A percentile compares a stretch with the other conserved stretches of the same genome.
These are phyloP conservation scores for Rosa lucieae DNA, from an alignment of 306 rosid species.

Conservation along the genomic window DNA sequence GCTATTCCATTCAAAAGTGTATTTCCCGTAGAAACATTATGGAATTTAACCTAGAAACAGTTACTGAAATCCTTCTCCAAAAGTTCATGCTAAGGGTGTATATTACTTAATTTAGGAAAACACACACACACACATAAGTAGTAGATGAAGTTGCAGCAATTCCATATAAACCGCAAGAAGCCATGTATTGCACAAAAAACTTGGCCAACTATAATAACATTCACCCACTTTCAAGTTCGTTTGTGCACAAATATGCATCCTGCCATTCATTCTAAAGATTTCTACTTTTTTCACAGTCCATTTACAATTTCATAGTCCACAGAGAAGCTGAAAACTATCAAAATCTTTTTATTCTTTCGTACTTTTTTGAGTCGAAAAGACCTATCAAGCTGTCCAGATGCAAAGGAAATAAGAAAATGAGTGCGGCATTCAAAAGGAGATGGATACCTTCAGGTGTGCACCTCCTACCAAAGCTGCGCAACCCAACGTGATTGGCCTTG, in stretches of 20 bases:
- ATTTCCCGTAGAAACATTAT: not conserved
- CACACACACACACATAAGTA: not conserved
- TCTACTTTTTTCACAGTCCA: not conserved
- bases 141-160: not conserved
- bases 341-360: not conserved
- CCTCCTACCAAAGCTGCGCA: constrained; percentile 75
- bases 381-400: not conserved
- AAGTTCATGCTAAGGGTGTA: not conserved
- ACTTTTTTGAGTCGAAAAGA: no score
- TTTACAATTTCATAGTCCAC: not conserved
- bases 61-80: not conserved
- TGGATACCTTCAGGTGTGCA: constrained; percentile 92
- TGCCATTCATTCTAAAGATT: not conserved
- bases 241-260: not conserved
- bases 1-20: not conserved
- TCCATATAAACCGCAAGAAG: not conserved
- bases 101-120: not conserved
- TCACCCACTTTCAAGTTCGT: not conserved
- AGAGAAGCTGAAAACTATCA: not conserved
- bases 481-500: constrained; percentile 84
- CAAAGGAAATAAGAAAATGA: not conserved
- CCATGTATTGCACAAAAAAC: not conserved
- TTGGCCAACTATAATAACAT: not conserved
- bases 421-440: not conserved
- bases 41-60: not conserved